phyloP scores from a whole-genome alignment of 495 filamentous ascomycete genomes.

The Penicillium subrubescens region DNA sequence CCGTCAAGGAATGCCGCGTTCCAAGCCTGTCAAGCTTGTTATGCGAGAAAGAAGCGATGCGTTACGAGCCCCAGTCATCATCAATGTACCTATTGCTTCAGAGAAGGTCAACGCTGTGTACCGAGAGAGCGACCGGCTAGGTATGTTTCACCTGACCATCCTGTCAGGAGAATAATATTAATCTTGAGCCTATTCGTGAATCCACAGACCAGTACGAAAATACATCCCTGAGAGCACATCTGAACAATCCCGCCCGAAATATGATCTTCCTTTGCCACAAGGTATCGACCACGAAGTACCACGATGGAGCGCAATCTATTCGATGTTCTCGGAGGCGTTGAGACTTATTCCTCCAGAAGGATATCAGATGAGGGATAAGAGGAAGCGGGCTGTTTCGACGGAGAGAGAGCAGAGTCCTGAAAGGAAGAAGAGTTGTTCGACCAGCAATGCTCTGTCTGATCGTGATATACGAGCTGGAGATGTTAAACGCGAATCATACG shows the following conservation, averaged over 20 bases:
- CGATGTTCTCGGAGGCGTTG: conserved; percentile 15
- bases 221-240: neutral
- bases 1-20: neutral
- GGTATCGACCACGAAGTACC: conserved; percentile 20
- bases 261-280: conserved; percentile 2
- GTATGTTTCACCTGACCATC: neutral
- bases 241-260: neutral
- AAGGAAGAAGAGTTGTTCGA: neutral
- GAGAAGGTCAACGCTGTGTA: conserved; percentile 16
- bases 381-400: neutral
- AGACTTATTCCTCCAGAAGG: conserved; percentile 15
- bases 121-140: conserved; percentile 14
- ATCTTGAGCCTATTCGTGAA: neutral
- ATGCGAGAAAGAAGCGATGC: conserved; percentile 24
- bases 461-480: neutral
- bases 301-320: conserved; percentile 14
- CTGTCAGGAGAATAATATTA: neutral
- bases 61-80: conserved; percentile 6
- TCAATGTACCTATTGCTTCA: conserved; percentile 19
- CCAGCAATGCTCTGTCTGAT: neutral
- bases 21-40: conserved; percentile 16
- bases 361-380: neutral
- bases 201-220: neutral
- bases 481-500: neutral
- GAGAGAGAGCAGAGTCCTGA: neutral